A percentile compares a stretch with the other conserved stretches of the same genome.
Conservation (phyloP, 139 green algal species). For the Closterium sp. region DNA sequence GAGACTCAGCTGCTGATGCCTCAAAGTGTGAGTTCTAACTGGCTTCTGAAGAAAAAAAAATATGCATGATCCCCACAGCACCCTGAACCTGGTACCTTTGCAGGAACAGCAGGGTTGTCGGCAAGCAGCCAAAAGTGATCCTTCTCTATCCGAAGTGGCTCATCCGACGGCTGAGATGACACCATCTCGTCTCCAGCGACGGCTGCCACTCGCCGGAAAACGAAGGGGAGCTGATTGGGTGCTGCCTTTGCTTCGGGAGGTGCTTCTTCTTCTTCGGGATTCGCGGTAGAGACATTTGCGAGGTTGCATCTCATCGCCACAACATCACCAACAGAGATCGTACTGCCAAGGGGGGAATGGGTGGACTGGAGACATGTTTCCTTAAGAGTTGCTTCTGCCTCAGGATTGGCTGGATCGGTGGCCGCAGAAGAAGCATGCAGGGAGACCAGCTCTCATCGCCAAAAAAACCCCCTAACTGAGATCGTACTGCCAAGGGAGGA, state of each 20-base stretch:
- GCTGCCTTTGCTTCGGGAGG: neutral
- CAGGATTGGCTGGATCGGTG: neutral
- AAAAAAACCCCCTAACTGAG: neutral
- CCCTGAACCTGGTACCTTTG: too few species aligned
- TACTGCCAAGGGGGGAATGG: neutral
- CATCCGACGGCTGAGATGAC: neutral
- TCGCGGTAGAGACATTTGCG: neutral
- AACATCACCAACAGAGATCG: neutral
- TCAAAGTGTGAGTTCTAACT: too few species aligned
- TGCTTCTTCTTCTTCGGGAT: neutral
- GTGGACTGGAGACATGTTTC: neutral
- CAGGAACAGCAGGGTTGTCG: neutral
- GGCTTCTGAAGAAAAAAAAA: too few species aligned
- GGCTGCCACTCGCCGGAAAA: neutral
- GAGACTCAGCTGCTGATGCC: neutral
- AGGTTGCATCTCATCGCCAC: neutral
- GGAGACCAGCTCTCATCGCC: too few species aligned
- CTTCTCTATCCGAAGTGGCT: neutral
- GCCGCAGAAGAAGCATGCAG: too few species aligned
- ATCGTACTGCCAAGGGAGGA: neutral
- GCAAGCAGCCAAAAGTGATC: neutral
- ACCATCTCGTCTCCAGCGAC: neutral
- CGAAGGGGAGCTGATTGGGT: neutral
- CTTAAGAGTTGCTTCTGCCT: neutral
- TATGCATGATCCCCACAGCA: too few species aligned